Evolutionary conservation across 2,329 filamentous ascomycete species (phyloP).

Genomic region (Leptodontidium sp.): DNA sequence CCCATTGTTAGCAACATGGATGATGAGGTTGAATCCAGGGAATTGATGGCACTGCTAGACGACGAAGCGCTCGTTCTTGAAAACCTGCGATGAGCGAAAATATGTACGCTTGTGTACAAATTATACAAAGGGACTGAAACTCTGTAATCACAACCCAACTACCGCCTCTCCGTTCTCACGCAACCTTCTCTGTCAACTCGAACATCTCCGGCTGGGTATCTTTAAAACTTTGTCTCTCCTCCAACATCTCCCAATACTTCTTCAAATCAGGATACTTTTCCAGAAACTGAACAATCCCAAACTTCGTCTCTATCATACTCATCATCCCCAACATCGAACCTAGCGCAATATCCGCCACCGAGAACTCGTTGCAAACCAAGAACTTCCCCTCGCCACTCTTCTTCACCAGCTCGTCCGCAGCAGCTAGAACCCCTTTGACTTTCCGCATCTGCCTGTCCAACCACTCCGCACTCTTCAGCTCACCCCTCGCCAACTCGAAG

Average conservation of each 20-base stretch:
- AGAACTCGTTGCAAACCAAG: slow-evolving; percentile 27
- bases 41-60: slow-evolving; percentile 54
- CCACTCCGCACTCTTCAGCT: slow-evolving; percentile 28
- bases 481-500: slow-evolving; percentile 26
- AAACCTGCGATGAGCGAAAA: slow-evolving; percentile 29
- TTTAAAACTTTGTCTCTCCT: slow-evolving; percentile 27
- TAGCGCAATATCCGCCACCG: slow-evolving; percentile 29
- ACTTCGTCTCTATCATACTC: slow-evolving; percentile 32
- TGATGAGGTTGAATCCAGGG: slow-evolving; percentile 42
- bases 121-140: not conserved
- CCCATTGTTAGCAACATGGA: slow-evolving; percentile 33
- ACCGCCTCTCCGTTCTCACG: not conserved
- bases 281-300: slow-evolving; percentile 26
- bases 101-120: not conserved
- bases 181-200: slow-evolving; percentile 32
- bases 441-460: slow-evolving; percentile 28
- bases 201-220: slow-evolving; percentile 30
- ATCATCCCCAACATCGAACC: slow-evolving; percentile 28
- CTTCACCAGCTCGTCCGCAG: slow-evolving; percentile 23
- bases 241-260: slow-evolving; percentile 30
- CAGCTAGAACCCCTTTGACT: slow-evolving; percentile 26
- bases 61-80: slow-evolving; percentile 51
- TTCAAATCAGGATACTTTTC: slow-evolving; percentile 27
- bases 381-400: slow-evolving; percentile 22
- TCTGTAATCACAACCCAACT: not conserved